phyloP scores from a whole-genome alignment of 371 early-diverging fungal species.

The Circinella umbellata region DNA sequence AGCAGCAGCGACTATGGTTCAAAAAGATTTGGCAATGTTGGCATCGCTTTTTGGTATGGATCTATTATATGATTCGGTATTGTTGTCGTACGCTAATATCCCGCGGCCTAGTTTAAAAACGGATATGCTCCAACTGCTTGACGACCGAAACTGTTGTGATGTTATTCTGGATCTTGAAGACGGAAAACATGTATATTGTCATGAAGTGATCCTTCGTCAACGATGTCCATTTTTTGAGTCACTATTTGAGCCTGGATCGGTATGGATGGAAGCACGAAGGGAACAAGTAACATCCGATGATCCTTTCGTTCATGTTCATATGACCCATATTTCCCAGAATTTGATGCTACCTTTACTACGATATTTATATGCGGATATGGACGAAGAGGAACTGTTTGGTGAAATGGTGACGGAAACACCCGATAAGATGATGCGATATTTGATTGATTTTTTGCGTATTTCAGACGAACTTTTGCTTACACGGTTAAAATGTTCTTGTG shows the following conservation, averaged over 20 bases:
- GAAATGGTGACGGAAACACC: conserved; percentile 40
- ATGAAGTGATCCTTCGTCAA: conserved; percentile 64
- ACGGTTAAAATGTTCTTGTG: conserved; percentile 60
- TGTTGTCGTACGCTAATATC: conserved; percentile 28
- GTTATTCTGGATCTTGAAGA: conserved; percentile 47
- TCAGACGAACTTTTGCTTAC: conserved; percentile 71
- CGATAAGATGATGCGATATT: conserved; percentile 54
- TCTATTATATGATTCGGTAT: conserved; percentile 28
- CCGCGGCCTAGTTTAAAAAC: conserved; percentile 28
- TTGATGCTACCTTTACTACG: conserved; percentile 51
- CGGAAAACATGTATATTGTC: conserved; percentile 40
- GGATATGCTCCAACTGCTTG: conserved; percentile 15
- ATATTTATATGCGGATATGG: conserved; percentile 59
- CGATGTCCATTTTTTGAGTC: conserved; percentile 71
- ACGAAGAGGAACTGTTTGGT: conserved; percentile 45
- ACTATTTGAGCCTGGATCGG: conserved; percentile 53
- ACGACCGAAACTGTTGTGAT: conserved; percentile 30
- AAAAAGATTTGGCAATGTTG: conserved; percentile 36
- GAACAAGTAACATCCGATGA: background rate
- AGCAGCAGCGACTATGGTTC: conserved; percentile 15
- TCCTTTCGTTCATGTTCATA: conserved; percentile 39
- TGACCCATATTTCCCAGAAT: conserved; percentile 53
- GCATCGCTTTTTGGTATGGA: conserved; percentile 34
- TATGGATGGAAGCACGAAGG: conserved; percentile 57
- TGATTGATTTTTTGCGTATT: conserved; percentile 59